A percentile compares a stretch with the other conserved stretches of the same genome.
These are phyloP conservation scores for Xylaria palmicola DNA, from an alignment of 495 filamentous ascomycete species.

Conservation along the genomic window DNA sequence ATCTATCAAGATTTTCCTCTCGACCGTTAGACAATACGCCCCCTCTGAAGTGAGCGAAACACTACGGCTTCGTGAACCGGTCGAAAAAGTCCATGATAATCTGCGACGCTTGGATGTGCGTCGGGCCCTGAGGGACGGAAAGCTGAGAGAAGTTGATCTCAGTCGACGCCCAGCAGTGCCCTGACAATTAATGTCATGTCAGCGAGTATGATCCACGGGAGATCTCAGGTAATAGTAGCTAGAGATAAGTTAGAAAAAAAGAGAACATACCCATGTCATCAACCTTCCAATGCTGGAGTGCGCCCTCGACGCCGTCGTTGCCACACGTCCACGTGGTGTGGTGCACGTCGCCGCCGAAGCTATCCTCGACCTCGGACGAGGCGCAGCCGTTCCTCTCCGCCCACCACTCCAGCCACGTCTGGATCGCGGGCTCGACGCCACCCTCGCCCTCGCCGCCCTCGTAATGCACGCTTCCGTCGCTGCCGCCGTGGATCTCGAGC, in stretches of 20 bases:
- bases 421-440: constrained; percentile 33
- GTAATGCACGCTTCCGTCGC: constrained; percentile 38
- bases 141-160: constrained; percentile 37
- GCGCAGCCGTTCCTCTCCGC: constrained; percentile 34
- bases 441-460: constrained; percentile 38
- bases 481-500: constrained; percentile 49
- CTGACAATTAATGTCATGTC: constrained; percentile 10
- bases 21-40: too few relatives aligned
- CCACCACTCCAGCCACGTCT: constrained; percentile 39
- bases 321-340: constrained; percentile 40
- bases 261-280: constrained; percentile 39
- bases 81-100: constrained; percentile 35
- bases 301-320: constrained; percentile 29
- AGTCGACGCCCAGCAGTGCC: constrained; percentile 36
- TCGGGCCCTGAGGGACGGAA: constrained; percentile 27
- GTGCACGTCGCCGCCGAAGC: constrained; percentile 31
- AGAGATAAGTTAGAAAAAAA: too few relatives aligned
- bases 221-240: too few relatives aligned
- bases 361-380: constrained; percentile 24
- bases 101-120: constrained; percentile 32
- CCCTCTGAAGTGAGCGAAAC: background rate
- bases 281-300: constrained; percentile 49
- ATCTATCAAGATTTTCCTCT: too few relatives aligned
- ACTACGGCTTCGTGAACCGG: constrained; percentile 28
- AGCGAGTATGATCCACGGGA: too few relatives aligned